Evolutionary conservation across 306 rosid genomes (phyloP).

Genomic region (Comarum palustre): DNA sequence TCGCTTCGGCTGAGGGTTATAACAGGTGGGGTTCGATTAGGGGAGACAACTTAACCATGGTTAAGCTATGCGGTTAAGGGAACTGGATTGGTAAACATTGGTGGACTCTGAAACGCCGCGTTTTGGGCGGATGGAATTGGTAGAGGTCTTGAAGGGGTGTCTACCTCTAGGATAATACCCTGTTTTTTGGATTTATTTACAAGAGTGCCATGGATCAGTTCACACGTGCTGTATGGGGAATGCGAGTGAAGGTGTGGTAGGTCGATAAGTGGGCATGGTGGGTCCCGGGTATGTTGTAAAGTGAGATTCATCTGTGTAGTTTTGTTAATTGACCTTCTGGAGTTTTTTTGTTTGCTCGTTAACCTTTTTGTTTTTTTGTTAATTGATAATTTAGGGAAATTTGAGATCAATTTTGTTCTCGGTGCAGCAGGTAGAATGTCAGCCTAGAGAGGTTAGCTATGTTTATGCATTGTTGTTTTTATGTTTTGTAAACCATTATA

Average conservation of each 20-base stretch:
- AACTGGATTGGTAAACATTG: conserved; percentile 22
- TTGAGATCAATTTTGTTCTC: too few species aligned
- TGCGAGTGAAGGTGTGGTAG: conserved; percentile 29
- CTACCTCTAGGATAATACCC: neutral
- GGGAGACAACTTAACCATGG: conserved; percentile 59
- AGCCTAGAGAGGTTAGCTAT: too few species aligned
- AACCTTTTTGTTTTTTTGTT: too few species aligned
- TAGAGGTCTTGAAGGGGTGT: neutral
- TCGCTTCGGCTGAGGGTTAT: conserved; percentile 41
- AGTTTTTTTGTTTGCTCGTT: too few species aligned
- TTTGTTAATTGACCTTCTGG: neutral
- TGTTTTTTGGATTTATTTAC: neutral
- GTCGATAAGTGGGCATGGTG: neutral
- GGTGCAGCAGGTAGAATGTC: too few species aligned
- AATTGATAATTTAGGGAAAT: too few species aligned
- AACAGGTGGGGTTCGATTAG: conserved; percentile 35
- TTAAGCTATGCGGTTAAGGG: neutral
- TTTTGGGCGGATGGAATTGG: conserved; percentile 23
- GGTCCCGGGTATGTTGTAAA: neutral
- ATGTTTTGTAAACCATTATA: too few species aligned
- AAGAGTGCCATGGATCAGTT: neutral
- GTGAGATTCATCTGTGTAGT: neutral
- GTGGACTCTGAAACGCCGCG: conserved; percentile 36
- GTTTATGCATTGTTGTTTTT: too few species aligned
- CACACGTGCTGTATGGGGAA: conserved; percentile 19